Conservation (phyloP, 2,329 filamentous ascomycete genomes). For the Oidium heveae region DNA sequence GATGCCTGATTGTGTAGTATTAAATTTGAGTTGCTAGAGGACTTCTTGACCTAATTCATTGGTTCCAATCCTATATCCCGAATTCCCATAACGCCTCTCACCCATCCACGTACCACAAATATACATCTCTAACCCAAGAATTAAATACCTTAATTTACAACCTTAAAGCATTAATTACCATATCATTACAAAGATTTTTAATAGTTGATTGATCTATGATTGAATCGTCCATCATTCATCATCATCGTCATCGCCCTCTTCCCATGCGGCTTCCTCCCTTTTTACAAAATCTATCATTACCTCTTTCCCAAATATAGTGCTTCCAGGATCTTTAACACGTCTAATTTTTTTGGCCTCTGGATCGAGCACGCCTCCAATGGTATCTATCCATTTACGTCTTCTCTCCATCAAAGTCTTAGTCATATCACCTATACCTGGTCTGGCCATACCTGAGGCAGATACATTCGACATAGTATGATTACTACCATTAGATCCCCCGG, state of each 20-base stretch:
- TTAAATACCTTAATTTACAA: too few species aligned
- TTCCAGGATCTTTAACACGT: conserved; percentile 32
- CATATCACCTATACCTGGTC: conserved; percentile 70
- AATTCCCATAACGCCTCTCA: too few species aligned
- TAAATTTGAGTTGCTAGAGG: too few species aligned
- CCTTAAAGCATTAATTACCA: too few species aligned
- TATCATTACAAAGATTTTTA: neutral
- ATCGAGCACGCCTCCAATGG: conserved; percentile 74
- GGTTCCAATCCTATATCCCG: too few species aligned
- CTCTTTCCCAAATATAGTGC: conserved; percentile 46
- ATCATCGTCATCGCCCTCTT: conserved; percentile 26
- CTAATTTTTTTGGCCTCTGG: conserved; percentile 45
- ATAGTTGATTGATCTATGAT: too few species aligned
- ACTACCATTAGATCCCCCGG: conserved; percentile 49
- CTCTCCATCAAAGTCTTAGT: conserved; percentile 85
- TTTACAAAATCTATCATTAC: conserved; percentile 54
- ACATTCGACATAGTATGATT: conserved; percentile 29
- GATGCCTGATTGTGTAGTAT: too few species aligned
- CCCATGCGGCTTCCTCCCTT: conserved; percentile 58
- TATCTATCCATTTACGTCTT: conserved; percentile 68
- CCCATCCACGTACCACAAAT: too few species aligned
- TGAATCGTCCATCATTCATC: conserved; percentile 1
- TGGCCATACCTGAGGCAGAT: conserved; percentile 34
- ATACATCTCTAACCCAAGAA: too few species aligned
- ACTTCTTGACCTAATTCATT: too few species aligned